These are phyloP conservation scores for Vanrija sp. DNA, from an alignment of 1,284 basidiomycete genomes.

Conservation along the genomic window DNA sequence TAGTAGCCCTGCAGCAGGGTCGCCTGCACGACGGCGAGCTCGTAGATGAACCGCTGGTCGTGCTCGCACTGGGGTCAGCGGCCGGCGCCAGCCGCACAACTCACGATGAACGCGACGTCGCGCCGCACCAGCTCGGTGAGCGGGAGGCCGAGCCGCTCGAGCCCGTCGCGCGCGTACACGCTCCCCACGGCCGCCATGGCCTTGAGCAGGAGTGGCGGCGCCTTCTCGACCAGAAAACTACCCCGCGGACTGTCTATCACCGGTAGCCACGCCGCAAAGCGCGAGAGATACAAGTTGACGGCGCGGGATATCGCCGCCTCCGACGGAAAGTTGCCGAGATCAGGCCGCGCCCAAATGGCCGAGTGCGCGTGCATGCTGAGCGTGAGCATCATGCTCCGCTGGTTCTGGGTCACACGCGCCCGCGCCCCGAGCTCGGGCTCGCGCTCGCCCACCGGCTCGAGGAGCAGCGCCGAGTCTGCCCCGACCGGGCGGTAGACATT, in stretches of 20 bases:
- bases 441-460: not conserved
- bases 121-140: slow-evolving; percentile 22
- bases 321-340: slow-evolving; percentile 23
- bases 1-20: slow-evolving; percentile 18
- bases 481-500: slow-evolving; percentile 16
- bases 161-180: slow-evolving; percentile 20
- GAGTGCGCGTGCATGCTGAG: slow-evolving; percentile 18
- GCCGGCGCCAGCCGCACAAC: not conserved
- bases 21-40: slow-evolving; percentile 19
- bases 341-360: slow-evolving; percentile 14
- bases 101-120: slow-evolving; percentile 20
- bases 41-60: slow-evolving; percentile 21
- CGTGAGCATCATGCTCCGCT: slow-evolving; percentile 14
- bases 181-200: slow-evolving; percentile 21
- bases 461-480: slow-evolving; percentile 11
- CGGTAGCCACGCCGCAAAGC: slow-evolving; percentile 22
- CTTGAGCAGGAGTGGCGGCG: slow-evolving; percentile 18
- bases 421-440: not conserved
- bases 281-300: slow-evolving; percentile 21
- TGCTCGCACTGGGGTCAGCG: slow-evolving; percentile 16
- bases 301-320: slow-evolving; percentile 13
- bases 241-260: slow-evolving; percentile 12
- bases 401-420: not conserved
- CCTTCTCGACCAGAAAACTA: slow-evolving; percentile 10
- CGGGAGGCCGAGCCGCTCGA: slow-evolving; percentile 13